These are phyloP conservation scores for Puccinia polysora DNA, from an alignment of 1,284 basidiomycete species.

Conservation along the genomic window DNA sequence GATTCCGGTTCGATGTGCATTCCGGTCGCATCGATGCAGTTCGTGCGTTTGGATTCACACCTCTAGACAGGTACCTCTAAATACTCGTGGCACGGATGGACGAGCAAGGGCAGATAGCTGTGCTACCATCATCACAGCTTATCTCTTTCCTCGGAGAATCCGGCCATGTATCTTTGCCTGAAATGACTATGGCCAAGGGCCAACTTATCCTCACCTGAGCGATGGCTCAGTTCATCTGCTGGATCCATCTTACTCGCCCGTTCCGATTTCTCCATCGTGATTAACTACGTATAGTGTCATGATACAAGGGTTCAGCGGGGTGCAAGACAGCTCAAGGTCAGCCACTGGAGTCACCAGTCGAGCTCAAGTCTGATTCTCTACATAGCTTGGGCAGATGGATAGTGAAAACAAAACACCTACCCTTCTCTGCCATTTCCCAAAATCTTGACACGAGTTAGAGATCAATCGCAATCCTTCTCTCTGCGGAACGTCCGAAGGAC, in stretches of 20 bases:
- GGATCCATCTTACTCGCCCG: slow-evolving; percentile 56
- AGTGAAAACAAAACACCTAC: slow-evolving; percentile 58
- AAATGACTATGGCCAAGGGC: slow-evolving; percentile 29
- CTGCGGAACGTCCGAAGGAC: slow-evolving; percentile 71
- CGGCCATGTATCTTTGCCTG: slow-evolving; percentile 29
- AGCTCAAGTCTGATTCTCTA: not conserved
- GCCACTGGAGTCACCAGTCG: too few relatives aligned
- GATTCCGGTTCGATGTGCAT: too few relatives aligned
- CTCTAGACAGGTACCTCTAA: too few relatives aligned
- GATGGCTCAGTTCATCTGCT: not conserved
- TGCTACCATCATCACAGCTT: too few relatives aligned
- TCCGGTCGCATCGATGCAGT: too few relatives aligned
- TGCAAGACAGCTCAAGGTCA: too few relatives aligned
- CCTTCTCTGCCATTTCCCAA: slow-evolving; percentile 88
- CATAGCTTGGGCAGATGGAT: not conserved
- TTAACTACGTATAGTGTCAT: slow-evolving; percentile 65
- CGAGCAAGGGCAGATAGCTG: too few relatives aligned
- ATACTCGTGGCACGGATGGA: too few relatives aligned
- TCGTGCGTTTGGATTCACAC: too few relatives aligned
- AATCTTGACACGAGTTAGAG: slow-evolving; percentile 86
- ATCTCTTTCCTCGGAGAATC: slow-evolving; percentile 27
- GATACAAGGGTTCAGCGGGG: not conserved
- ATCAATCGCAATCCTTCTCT: slow-evolving; percentile 79
- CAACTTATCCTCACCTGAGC: not conserved
- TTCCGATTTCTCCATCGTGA: slow-evolving; percentile 79